Evolutionary conservation across 768 basidiomycete species (phyloP), one percentile per base, ranked within the genome.

Genomic region (Leccinum barrowsii): DNA sequence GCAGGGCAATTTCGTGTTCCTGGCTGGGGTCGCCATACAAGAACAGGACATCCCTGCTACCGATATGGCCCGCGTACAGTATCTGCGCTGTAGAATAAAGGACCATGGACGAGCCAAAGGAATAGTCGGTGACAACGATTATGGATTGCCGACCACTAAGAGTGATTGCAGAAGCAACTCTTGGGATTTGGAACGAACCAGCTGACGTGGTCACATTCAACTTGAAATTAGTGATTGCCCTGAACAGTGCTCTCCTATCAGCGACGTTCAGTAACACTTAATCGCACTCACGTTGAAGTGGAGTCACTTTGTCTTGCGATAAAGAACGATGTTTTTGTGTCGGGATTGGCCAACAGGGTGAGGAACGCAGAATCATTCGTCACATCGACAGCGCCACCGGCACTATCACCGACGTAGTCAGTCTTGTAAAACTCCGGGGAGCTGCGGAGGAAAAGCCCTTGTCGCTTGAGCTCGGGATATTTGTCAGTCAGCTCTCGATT

Each of bases 341-440:
- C 87, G 0, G 86, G 87, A 67, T 94, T 93, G 52, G 72, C 75
- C 50, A 94, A 73, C 19, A 84, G 67, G 0, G 87, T 90, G 17
- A 82, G 80, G 60, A 85, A 87, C 4, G 79, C 81, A 3, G 75
- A 77, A 0, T 79, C 58, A 57, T 81, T 80, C n/a, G 74, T 70
- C 46, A 77, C 66, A 0, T 60, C 65, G 24, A 80, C 77, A 12
- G 70, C 71, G 37, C 83, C 84, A 12, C 76, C 81, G 22, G 77
- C 80, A 22, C 83, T 78, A 63, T 89, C 81, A 4, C 84, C 86
- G 21, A 91, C 75, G 79, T 85, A 82, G 60, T 90, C 80, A 0
- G 91, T 94, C 74, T 92, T 89, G 72, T 85, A 83, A 68, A 93
- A 90, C 50, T 88, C 87, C 0, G 83, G 85, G 0, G 89, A 87